Evolutionary conservation across 768 basidiomycete genomes (phyloP).

Genomic region (Hericium alpestre): DNA sequence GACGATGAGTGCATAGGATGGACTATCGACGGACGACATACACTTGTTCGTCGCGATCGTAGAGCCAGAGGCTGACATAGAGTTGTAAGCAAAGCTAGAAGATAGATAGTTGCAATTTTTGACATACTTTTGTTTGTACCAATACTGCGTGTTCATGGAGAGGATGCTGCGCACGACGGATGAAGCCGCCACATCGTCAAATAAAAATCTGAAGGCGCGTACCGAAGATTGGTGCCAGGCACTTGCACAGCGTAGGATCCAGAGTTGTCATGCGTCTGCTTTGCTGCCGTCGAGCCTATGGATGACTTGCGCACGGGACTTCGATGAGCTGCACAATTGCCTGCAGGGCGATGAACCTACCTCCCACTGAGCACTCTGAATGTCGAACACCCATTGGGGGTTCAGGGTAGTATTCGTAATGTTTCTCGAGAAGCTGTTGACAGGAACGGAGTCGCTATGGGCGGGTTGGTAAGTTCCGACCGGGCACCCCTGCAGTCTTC

Average conservation of each 20-base stretch:
- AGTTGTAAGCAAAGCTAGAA: background rate
- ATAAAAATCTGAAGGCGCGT: background rate
- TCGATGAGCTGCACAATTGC: too few species aligned
- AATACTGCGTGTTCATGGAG: too few species aligned
- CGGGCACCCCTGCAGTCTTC: too few species aligned
- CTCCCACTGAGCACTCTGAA: constrained; percentile 37
- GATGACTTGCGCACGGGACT: too few species aligned
- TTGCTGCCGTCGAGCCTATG: too few species aligned
- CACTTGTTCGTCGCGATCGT: constrained; percentile 39
- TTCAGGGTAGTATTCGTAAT: constrained; percentile 26
- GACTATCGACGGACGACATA: constrained; percentile 11
- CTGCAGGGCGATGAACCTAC: constrained; percentile 19
- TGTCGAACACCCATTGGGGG: constrained; percentile 49
- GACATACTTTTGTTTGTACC: constrained; percentile 48
- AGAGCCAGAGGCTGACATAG: constrained; percentile 43
- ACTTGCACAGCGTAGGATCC: constrained; percentile 44
- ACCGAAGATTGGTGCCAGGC: constrained; percentile 41
- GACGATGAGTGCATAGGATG: background rate
- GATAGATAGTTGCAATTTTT: background rate
- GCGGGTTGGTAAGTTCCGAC: background rate
- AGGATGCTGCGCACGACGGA: constrained; percentile 32
- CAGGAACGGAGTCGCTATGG: constrained; percentile 44
- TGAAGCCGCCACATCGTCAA: background rate
- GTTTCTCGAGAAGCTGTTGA: constrained; percentile 45
- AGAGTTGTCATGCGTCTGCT: constrained; percentile 32